These are phyloP conservation scores for Sechiopsis laciniata DNA, from an alignment of 306 rosid genomes.

Conservation along the genomic window DNA sequence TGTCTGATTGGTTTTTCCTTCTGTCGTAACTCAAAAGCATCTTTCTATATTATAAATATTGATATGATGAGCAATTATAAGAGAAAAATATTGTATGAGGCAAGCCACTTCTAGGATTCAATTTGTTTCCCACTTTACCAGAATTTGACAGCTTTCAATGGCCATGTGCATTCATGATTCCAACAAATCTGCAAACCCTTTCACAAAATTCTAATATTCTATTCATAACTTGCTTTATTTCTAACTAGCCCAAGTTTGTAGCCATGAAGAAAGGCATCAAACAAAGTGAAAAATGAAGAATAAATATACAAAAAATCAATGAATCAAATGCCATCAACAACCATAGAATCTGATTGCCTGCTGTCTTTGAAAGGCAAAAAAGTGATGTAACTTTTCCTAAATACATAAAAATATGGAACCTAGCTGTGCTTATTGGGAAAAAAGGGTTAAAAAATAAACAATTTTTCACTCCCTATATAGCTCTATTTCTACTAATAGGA, in stretches of 20 bases:
- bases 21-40: too few relatives aligned
- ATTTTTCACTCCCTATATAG: slow-evolving; percentile 17
- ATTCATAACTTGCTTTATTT: neutral
- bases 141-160: too few relatives aligned
- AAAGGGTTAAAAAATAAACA: neutral
- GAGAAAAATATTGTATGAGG: too few relatives aligned
- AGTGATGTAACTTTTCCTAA: neutral
- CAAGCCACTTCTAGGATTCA: too few relatives aligned
- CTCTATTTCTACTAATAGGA: slow-evolving; percentile 6
- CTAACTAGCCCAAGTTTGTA: neutral
- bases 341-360: neutral
- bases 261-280: neutral
- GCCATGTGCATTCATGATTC: neutral
- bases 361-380: neutral
- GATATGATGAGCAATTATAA: too few relatives aligned
- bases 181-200: neutral
- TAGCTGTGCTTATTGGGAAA: slow-evolving; percentile 8
- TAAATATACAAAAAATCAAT: neutral
- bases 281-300: neutral
- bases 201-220: neutral
- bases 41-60: too few relatives aligned
- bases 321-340: neutral
- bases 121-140: too few relatives aligned
- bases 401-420: slow-evolving; percentile 8
- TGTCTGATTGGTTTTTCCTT: too few relatives aligned